These are phyloP conservation scores for Holtermanniella nyarrowii DNA, from an alignment of 768 basidiomycete species.

Conservation along the genomic window DNA sequence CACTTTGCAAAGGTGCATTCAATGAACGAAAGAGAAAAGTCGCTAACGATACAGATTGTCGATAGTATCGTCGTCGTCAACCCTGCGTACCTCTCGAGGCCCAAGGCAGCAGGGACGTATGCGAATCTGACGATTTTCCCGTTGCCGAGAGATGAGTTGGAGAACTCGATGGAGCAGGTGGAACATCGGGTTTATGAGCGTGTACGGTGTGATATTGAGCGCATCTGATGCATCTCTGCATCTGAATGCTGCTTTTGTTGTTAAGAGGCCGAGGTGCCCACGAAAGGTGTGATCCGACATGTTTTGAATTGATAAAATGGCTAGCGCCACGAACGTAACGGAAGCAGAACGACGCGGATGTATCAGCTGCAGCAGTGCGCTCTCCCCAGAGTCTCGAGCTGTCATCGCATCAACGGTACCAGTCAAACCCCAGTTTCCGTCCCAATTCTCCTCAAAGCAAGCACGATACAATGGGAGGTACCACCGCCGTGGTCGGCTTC, in stretches of 20 bases:
- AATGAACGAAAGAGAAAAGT: not conserved
- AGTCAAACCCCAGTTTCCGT: too few species aligned
- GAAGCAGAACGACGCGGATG: too few species aligned
- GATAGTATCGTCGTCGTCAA: slow-evolving; percentile 73
- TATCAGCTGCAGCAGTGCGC: too few species aligned
- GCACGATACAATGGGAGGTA: too few species aligned
- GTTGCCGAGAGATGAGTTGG: slow-evolving; percentile 24
- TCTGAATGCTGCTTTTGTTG: too few species aligned
- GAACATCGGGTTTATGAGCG: slow-evolving; percentile 42
- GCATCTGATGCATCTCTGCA: slow-evolving; percentile 26
- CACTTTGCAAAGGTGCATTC: slow-evolving; percentile 71
- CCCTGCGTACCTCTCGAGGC: slow-evolving; percentile 56
- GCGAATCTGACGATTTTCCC: slow-evolving; percentile 43
- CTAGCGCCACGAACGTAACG: too few species aligned
- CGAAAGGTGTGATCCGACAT: too few species aligned
- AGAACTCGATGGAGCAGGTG: slow-evolving; percentile 19
- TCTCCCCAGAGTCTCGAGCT: too few species aligned
- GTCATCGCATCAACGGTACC: too few species aligned
- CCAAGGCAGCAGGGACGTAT: slow-evolving; percentile 42
- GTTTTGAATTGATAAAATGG: too few species aligned
- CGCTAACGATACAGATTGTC: slow-evolving; percentile 50
- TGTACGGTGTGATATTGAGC: slow-evolving; percentile 43
- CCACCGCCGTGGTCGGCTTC: too few species aligned
- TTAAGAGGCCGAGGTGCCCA: not conserved
- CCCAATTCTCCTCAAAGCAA: too few species aligned